Conservation (phyloP, 139 green algal genomes). For the Coelastrella sp. region DNA sequence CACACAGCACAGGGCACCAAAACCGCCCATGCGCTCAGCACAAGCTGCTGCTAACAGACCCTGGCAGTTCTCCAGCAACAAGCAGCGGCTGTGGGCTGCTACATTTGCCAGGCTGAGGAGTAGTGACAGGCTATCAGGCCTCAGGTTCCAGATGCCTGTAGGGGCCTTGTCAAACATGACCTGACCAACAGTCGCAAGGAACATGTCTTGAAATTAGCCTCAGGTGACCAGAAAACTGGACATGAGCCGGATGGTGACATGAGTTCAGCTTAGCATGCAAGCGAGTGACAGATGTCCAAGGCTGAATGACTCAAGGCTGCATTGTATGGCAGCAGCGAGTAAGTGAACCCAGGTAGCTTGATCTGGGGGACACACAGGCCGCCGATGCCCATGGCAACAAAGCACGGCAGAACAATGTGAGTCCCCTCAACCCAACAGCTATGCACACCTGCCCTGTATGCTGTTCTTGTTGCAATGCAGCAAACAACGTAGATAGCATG, state of each 20-base stretch:
- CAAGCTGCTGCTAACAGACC: constrained; percentile 80
- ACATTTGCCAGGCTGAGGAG: constrained; percentile 87
- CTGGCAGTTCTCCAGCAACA: constrained; percentile 82
- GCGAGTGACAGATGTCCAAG: no score
- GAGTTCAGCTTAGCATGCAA: no score
- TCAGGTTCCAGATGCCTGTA: constrained; percentile 72
- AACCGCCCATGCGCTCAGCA: constrained; percentile 83
- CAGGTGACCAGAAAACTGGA: no score
- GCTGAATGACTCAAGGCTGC: constrained; percentile 5
- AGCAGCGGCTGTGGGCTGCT: constrained; percentile 55
- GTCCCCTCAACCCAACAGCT: no score
- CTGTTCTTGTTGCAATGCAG: neutral
- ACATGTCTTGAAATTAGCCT: no score
- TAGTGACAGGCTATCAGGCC: constrained; percentile 80
- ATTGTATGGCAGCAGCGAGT: neutral
- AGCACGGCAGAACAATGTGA: no score
- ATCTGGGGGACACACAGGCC: neutral
- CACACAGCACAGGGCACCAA: constrained; percentile 65
- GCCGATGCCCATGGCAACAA: neutral
- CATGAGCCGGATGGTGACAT: no score
- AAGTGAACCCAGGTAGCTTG: neutral
- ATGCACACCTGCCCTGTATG: no score
- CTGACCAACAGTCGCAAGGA: constrained; percentile 36
- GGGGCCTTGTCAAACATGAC: constrained; percentile 64
- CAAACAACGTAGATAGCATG: no score